Evolutionary conservation across 768 basidiomycete species (phyloP).

Genomic region (Inosperma sp.): DNA sequence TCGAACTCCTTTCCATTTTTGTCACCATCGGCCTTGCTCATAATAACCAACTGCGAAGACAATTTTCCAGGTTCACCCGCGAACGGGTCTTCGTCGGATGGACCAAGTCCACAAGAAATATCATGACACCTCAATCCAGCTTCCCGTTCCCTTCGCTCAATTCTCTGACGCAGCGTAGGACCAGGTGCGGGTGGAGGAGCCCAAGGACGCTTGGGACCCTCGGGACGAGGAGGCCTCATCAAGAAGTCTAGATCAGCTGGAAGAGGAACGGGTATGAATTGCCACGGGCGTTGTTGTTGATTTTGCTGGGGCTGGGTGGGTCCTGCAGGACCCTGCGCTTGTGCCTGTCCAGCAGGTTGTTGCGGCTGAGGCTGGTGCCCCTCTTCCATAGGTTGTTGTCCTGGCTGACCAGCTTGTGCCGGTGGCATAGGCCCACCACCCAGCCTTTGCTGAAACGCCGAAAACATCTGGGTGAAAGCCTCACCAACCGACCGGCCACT

Average conservation of each 20-base stretch:
- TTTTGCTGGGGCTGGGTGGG: not conserved
- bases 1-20: conserved; percentile 17
- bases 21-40: conserved; percentile 18
- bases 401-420: not conserved
- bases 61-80: conserved; percentile 28
- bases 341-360: conserved; percentile 4
- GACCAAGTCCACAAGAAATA: conserved; percentile 68
- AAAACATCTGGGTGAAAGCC: conserved; percentile 23
- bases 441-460: conserved; percentile 2
- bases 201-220: conserved; percentile 42
- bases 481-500: conserved; percentile 25
- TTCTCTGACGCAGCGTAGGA: conserved; percentile 62
- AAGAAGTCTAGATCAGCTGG: not conserved
- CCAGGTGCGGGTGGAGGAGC: conserved; percentile 60
- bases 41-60: conserved; percentile 40
- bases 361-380: not conserved
- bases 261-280: conserved; percentile 5
- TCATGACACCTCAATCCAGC: conserved; percentile 70
- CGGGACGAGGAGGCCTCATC: conserved; percentile 10
- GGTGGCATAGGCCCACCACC: not conserved
- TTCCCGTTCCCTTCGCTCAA: conserved; percentile 71
- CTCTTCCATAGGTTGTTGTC: not conserved
- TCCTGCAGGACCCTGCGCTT: not conserved
- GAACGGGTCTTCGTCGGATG: conserved; percentile 66
- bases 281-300: conserved; percentile 1